Evolutionary conservation across 2,329 filamentous ascomycete genomes (phyloP).

Genomic region (Fusarium albidum): DNA sequence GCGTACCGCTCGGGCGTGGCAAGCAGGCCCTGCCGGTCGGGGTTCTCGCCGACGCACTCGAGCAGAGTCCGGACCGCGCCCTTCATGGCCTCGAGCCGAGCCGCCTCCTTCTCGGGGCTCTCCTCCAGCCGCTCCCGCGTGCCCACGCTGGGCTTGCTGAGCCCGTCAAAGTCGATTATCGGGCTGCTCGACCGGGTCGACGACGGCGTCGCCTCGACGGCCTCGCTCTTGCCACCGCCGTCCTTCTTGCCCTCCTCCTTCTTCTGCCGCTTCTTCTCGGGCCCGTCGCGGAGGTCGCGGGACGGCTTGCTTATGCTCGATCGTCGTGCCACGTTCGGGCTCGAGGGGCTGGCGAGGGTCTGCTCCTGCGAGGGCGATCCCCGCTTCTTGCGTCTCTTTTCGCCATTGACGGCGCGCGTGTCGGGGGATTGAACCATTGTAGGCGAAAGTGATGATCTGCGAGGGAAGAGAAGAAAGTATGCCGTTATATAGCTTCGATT

Average conservation of each 20-base stretch:
- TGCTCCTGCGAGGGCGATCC: too few relatives aligned
- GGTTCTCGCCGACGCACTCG: constrained; percentile 75
- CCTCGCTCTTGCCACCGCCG: too few relatives aligned
- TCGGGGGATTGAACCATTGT: too few relatives aligned
- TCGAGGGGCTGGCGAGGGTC: too few relatives aligned
- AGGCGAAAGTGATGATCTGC: too few relatives aligned
- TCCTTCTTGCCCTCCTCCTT: too few relatives aligned
- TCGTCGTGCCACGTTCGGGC: too few relatives aligned
- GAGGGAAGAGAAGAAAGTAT: too few relatives aligned
- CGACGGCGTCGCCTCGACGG: constrained; percentile 26
- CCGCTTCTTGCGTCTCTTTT: too few relatives aligned
- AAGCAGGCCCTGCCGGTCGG: constrained; percentile 69
- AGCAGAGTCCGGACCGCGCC: constrained; percentile 72
- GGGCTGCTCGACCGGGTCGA: constrained; percentile 55
- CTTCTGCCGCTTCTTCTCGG: constrained; percentile 54
- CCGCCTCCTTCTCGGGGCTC: constrained; percentile 51
- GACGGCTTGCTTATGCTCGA: too few relatives aligned
- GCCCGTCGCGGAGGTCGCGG: constrained; percentile 67
- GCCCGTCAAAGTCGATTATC: constrained; percentile 68
- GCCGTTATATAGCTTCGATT: too few relatives aligned
- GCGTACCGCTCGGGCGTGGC: constrained; percentile 86
- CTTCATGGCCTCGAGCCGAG: constrained; percentile 63
- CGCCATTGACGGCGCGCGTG: too few relatives aligned
- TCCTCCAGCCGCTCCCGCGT: constrained; percentile 71
- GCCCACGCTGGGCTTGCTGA: constrained; percentile 69